Evolutionary conservation across 495 filamentous ascomycete species (phyloP).

Genomic region (Chaetomium cochliodes): DNA sequence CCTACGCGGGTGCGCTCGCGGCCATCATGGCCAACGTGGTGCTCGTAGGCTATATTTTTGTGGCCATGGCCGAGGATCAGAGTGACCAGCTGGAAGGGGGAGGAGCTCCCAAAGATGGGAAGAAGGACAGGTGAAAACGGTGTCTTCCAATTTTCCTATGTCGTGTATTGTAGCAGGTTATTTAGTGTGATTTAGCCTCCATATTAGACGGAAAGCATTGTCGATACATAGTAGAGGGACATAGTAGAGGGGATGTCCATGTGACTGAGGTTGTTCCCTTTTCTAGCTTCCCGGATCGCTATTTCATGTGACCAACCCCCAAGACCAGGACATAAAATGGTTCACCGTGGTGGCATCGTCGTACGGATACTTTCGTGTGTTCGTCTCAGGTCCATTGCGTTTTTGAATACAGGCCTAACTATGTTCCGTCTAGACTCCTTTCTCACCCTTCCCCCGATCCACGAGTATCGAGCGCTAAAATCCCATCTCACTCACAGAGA

Average conservation of each 20-base stretch:
- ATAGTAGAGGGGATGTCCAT: not conserved
- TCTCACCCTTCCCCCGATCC: not conserved
- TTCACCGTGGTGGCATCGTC: not conserved
- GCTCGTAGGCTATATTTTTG: constrained; percentile 83
- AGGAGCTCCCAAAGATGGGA: constrained; percentile 44
- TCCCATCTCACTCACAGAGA: not conserved
- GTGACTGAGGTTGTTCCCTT: no score
- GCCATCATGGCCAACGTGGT: constrained; percentile 91
- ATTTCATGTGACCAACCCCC: not conserved
- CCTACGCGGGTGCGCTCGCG: constrained; percentile 77
- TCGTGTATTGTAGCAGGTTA: not conserved
- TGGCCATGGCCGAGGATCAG: constrained; percentile 90
- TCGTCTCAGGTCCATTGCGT: not conserved
- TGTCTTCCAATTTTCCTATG: not conserved
- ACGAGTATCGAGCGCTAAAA: not conserved
- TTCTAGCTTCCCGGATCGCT: no score
- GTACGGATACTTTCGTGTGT: not conserved
- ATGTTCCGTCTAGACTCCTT: not conserved
- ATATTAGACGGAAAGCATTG: not conserved
- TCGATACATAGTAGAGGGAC: no score
- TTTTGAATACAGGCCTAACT: constrained; percentile 1
- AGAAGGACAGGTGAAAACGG: constrained; percentile 57
- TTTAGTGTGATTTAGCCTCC: not conserved
- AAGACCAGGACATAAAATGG: not conserved
- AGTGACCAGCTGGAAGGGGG: constrained; percentile 51